phyloP scores from a whole-genome alignment of 768 basidiomycete species.

The Psilocybe cubensis region DNA sequence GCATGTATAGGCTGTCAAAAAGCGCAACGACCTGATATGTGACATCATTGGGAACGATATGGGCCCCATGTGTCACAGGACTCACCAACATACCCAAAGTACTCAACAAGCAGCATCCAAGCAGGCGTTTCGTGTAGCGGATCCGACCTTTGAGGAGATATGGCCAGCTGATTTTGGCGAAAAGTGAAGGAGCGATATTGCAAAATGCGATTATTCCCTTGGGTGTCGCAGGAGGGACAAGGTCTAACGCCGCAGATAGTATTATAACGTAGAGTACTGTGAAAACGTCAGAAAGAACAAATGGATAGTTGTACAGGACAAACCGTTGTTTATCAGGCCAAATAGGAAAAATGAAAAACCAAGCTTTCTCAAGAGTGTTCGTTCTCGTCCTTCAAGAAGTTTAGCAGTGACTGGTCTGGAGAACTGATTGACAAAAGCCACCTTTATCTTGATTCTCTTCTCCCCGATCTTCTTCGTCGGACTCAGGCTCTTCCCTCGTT shows the following conservation, averaged over 20 bases:
- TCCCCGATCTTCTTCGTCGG: slow-evolving; percentile 9
- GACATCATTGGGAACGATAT: background rate
- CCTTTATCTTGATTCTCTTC: slow-evolving; percentile 4
- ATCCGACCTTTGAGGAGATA: slow-evolving; percentile 88
- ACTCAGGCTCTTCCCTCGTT: slow-evolving; percentile 2
- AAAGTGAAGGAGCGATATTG: slow-evolving; percentile 88
- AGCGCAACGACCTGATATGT: slow-evolving; percentile 70
- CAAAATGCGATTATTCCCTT: slow-evolving; percentile 95
- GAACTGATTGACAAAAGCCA: too few relatives aligned
- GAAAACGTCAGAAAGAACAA: slow-evolving; percentile 3
- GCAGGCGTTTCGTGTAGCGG: slow-evolving; percentile 74
- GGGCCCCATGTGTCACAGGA: slow-evolving; percentile 1
- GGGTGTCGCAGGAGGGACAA: slow-evolving; percentile 89
- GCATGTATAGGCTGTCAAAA: slow-evolving; percentile 64
- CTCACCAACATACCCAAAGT: slow-evolving; percentile 88
- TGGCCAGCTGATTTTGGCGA: slow-evolving; percentile 91
- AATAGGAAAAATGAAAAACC: slow-evolving; percentile 85
- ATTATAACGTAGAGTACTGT: slow-evolving; percentile 95
- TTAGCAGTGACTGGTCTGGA: too few relatives aligned
- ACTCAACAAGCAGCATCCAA: slow-evolving; percentile 76
- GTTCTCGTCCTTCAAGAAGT: slow-evolving; percentile 27
- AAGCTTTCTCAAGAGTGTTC: slow-evolving; percentile 39
- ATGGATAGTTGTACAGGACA: slow-evolving; percentile 8
- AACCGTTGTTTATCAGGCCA: slow-evolving; percentile 92
- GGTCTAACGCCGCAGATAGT: slow-evolving; percentile 92